A percentile compares a stretch with the other conserved stretches of the same genome.
phyloP scores from a whole-genome alignment of 345 rosid genomes.

The Bruguiera gymnorhiza region DNA sequence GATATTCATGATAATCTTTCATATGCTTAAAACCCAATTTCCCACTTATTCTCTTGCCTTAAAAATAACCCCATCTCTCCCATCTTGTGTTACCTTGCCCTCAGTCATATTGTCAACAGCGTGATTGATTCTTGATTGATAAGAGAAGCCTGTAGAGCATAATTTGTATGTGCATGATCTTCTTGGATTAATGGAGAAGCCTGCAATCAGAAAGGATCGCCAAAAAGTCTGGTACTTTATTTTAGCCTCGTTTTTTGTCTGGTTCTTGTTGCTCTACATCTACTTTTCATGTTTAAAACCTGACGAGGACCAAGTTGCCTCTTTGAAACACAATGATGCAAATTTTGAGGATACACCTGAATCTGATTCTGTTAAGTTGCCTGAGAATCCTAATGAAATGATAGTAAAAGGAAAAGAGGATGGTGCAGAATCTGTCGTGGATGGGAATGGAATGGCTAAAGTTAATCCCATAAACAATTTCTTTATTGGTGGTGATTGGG shows the following conservation, averaged over 20 bases:
- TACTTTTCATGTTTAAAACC: constrained; percentile 35
- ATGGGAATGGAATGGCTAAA: too few species aligned
- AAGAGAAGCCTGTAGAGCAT: neutral
- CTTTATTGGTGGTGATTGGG: constrained; percentile 23
- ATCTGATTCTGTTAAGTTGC: constrained; percentile 17
- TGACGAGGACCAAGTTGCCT: constrained; percentile 25
- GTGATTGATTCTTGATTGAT: neutral
- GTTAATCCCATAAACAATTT: constrained; percentile 16
- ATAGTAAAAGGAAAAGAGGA: neutral
- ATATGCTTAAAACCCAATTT: constrained; percentile 3
- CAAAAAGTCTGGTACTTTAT: constrained; percentile 49
- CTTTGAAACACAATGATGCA: constrained; percentile 20
- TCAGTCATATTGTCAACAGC: neutral
- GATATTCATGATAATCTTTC: neutral
- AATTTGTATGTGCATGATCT: neutral
- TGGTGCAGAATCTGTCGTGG: neutral
- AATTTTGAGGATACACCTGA: constrained; percentile 8
- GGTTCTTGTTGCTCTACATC: constrained; percentile 49
- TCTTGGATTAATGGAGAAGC: constrained; percentile 40
- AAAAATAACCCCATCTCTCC: neutral
- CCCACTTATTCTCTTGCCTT: neutral
- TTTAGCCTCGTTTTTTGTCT: constrained; percentile 34
- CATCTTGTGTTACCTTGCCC: neutral
- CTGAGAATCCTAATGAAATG: neutral
- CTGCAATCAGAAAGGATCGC: constrained; percentile 32